Conservation (phyloP, 345 rosid genomes). For the Diplotaxis tenuifolia region DNA sequence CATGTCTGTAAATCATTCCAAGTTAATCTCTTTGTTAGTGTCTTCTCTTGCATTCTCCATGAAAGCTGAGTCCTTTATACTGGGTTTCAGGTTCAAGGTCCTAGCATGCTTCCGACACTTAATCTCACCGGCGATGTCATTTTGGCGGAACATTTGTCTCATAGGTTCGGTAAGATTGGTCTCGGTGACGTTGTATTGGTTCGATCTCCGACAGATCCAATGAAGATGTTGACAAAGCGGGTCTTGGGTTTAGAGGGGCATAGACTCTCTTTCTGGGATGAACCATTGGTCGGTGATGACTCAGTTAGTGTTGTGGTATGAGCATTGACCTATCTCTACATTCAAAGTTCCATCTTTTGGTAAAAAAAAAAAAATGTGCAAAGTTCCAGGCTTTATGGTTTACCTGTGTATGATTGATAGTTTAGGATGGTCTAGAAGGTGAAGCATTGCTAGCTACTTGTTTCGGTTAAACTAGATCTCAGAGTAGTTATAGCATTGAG, state of each 20-base stretch:
- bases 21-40: background rate
- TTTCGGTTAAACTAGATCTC: background rate
- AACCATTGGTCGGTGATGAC: conserved; percentile 37
- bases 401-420: background rate
- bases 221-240: conserved; percentile 57
- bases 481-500: background rate
- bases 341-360: background rate
- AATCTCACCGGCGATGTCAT: conserved; percentile 68
- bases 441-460: background rate
- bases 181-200: conserved; percentile 73
- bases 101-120: conserved; percentile 84
- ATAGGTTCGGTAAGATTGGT: conserved; percentile 53
- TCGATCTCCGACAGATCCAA: conserved; percentile 68
- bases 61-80: background rate
- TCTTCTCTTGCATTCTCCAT: background rate
- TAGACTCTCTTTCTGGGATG: conserved; percentile 47
- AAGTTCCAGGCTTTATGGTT: background rate
- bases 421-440: conserved; percentile 1
- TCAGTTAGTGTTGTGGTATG: conserved; percentile 42
- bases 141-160: conserved; percentile 62
- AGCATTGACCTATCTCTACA: background rate
- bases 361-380: background rate
- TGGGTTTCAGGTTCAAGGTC: conserved; percentile 60
- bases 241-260: conserved; percentile 70
- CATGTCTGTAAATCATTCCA: conserved; percentile 41